Percentiles rank a stretch among this genome's conserved stretches.
These are phyloP conservation scores for Melampsora larici-populina DNA, from an alignment of 1,284 basidiomycete genomes.

Conservation along the genomic window DNA sequence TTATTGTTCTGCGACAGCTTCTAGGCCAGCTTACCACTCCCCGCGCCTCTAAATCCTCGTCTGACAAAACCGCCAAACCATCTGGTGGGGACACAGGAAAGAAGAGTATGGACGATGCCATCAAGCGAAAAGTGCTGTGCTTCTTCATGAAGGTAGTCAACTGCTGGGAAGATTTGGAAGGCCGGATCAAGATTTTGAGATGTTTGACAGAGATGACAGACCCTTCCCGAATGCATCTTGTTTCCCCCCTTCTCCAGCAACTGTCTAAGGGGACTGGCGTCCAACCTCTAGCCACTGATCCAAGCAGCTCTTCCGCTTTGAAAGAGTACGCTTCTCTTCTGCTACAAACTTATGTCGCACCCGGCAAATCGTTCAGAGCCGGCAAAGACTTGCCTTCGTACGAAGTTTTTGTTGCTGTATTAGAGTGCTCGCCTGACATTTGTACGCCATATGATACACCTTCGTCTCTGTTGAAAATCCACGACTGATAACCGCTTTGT, in stretches of 20 bases:
- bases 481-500: neutral
- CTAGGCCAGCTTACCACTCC: neutral
- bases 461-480: neutral
- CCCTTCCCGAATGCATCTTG: slow-evolving; percentile 11
- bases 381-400: slow-evolving; percentile 27
- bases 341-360: slow-evolving; percentile 34
- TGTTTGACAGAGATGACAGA: slow-evolving; percentile 28
- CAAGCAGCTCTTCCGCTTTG: neutral
- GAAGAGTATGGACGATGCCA: neutral
- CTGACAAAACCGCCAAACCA: neutral
- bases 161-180: slow-evolving; percentile 39
- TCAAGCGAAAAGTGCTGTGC: slow-evolving; percentile 23
- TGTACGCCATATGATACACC: neutral
- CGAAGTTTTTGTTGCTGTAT: slow-evolving; percentile 21
- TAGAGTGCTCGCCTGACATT: slow-evolving; percentile 16
- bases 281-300: neutral
- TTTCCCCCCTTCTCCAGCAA: slow-evolving; percentile 24
- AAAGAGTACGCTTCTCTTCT: slow-evolving; percentile 26
- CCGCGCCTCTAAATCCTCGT: neutral
- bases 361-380: slow-evolving; percentile 11
- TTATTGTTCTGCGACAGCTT: neutral
- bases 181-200: slow-evolving; percentile 27
- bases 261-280: slow-evolving; percentile 4
- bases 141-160: slow-evolving; percentile 37
- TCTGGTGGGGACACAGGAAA: neutral